Percentiles rank a stretch among this genome's conserved stretches.
Conservation (phyloP, 495 filamentous ascomycete genomes). For the Xeromyces bisporus region DNA sequence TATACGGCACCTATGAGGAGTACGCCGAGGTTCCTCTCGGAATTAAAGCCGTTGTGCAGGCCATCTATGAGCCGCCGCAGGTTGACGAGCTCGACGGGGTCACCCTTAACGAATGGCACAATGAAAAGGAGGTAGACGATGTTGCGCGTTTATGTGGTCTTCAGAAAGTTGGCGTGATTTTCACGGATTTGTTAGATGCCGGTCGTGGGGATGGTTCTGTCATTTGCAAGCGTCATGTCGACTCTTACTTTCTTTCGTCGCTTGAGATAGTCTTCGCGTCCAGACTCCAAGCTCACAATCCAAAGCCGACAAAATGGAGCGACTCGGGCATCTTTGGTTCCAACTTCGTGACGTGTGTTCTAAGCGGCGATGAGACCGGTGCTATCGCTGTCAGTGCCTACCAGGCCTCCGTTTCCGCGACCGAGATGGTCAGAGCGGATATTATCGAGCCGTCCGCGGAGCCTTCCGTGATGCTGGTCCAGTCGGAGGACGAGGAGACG, state of each 20-base stretch:
- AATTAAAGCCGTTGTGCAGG: constrained; percentile 91
- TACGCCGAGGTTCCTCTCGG: constrained; percentile 87
- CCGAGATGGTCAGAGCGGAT: constrained; percentile 92
- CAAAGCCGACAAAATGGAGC: constrained; percentile 92
- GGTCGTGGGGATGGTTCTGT: constrained; percentile 66
- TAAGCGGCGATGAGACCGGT: constrained; percentile 81
- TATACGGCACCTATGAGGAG: constrained; percentile 83
- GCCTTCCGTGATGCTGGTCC: constrained; percentile 84
- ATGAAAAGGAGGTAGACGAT: constrained; percentile 66
- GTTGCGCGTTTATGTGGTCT: constrained; percentile 74
- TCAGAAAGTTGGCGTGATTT: constrained; percentile 84
- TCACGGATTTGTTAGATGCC: constrained; percentile 80
- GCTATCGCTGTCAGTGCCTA: constrained; percentile 80
- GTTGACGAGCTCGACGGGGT: constrained; percentile 81
- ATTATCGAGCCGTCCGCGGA: constrained; percentile 93
- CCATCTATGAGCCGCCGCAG: constrained; percentile 94
- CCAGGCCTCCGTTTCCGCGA: constrained; percentile 83
- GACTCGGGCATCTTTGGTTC: constrained; percentile 88
- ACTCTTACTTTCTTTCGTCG: constrained; percentile 87
- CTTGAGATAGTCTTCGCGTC: constrained; percentile 83
- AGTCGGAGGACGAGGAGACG: constrained; percentile 61
- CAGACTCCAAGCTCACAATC: constrained; percentile 69
- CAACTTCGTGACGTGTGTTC: constrained; percentile 89
- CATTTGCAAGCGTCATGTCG: constrained; percentile 88
- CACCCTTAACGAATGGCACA: constrained; percentile 73